Evolutionary conservation across 257 asterid genomes (phyloP).

Genomic region (Petunia axillaris): DNA sequence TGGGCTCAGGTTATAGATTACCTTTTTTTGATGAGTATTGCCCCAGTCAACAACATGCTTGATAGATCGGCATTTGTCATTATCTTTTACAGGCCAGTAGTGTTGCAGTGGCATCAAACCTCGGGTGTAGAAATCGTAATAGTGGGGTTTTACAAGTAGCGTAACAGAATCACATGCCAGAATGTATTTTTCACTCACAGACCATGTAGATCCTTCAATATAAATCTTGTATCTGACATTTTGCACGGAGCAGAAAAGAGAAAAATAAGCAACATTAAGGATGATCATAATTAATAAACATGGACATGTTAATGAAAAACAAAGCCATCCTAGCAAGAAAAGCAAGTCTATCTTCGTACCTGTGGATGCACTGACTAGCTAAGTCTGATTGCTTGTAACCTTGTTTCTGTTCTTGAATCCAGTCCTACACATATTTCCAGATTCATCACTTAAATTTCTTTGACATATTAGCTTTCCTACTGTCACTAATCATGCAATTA

Average conservation of each 20-base stretch:
- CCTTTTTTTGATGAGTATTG: conserved; percentile 58
- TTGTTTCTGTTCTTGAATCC: conserved; percentile 56
- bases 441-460: neutral
- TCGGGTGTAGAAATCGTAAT: conserved; percentile 85
- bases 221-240: conserved; percentile 74
- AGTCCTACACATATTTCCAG: conserved; percentile 51
- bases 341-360: conserved; percentile 40
- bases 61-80: conserved; percentile 75
- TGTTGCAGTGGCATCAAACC: conserved; percentile 77
- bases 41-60: conserved; percentile 92
- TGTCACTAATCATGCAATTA: neutral
- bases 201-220: conserved; percentile 92
- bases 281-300: neutral
- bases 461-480: neutral
- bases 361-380: conserved; percentile 77
- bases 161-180: conserved; percentile 82
- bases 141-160: conserved; percentile 59
- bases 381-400: conserved; percentile 76
- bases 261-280: neutral
- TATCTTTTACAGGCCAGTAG: conserved; percentile 79
- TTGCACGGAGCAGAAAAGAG: neutral
- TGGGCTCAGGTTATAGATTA: conserved; percentile 17
- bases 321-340: neutral
- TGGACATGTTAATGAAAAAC: neutral
- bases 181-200: conserved; percentile 95